Conservation (phyloP, 805 yeast species). For the Teunomyces atbi region DNA sequence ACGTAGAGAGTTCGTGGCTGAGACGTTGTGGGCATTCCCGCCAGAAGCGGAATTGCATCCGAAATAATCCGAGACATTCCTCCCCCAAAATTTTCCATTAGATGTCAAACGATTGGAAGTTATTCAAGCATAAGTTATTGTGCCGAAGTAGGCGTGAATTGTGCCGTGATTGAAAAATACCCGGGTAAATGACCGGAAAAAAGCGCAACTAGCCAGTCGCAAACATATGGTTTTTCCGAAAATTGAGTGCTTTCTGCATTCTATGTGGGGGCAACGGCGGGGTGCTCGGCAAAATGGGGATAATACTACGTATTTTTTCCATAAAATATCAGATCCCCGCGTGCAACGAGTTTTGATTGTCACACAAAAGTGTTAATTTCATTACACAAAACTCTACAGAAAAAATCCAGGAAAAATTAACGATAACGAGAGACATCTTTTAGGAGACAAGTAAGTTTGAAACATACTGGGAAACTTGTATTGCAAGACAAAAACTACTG, state of each 20-base stretch:
- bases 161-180: background rate
- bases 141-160: background rate
- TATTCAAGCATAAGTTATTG: background rate
- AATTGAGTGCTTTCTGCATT: background rate
- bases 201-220: background rate
- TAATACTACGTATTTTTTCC: background rate
- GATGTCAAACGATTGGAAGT: background rate
- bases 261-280: slow-evolving; percentile 4
- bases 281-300: slow-evolving; percentile 3
- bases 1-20: too few species aligned
- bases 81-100: background rate
- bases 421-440: background rate
- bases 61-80: background rate
- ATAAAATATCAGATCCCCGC: slow-evolving; percentile 1
- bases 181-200: slow-evolving; percentile 2
- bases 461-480: background rate
- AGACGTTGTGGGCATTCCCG: too few species aligned
- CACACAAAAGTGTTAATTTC: background rate
- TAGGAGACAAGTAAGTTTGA: background rate
- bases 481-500: background rate
- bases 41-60: background rate
- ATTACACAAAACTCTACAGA: background rate
- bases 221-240: slow-evolving; percentile 1
- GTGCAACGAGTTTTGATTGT: background rate
- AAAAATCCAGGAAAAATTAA: slow-evolving; percentile 4